A percentile compares a stretch with the other conserved stretches of the same genome.
phyloP scores from a whole-genome alignment of 441 rosid species.

The Hura crepitans region DNA sequence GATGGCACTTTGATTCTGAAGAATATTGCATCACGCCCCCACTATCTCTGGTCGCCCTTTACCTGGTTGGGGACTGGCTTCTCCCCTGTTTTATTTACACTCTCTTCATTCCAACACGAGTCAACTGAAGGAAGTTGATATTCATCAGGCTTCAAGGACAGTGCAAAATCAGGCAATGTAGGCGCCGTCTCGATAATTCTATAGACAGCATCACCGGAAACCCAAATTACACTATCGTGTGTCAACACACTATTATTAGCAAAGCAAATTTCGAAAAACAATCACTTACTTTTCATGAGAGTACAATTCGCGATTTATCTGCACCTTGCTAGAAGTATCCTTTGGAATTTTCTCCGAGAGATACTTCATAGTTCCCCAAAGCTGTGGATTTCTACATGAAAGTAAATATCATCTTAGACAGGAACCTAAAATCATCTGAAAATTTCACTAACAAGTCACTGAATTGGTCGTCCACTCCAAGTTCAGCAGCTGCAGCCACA shows the following conservation, averaged over 20 bases:
- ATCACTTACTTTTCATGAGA: conserved; percentile 76
- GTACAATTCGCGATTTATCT: conserved; percentile 81
- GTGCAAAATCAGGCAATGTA: conserved; percentile 84
- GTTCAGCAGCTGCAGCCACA: no score
- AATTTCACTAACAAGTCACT: not conserved
- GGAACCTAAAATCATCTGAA: not conserved
- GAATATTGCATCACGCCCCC: no score
- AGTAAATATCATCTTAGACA: not conserved
- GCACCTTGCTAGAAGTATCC: conserved; percentile 89
- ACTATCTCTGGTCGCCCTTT: conserved; percentile 34
- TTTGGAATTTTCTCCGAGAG: conserved; percentile 89
- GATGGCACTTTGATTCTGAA: conserved; percentile 11
- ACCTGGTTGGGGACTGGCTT: conserved; percentile 29
- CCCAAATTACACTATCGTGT: not conserved
- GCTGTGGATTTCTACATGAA: conserved; percentile 69
- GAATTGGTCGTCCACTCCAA: not conserved
- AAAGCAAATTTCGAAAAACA: not conserved
- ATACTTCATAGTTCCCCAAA: conserved; percentile 85
- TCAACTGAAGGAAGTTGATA: conserved; percentile 69
- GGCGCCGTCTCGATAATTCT: conserved; percentile 95
- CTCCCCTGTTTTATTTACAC: conserved; percentile 24
- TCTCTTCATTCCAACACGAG: conserved; percentile 62
- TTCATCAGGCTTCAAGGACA: conserved; percentile 91
- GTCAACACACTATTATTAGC: no score
- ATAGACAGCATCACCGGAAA: conserved; percentile 12